Conservation (phyloP, 2,329 filamentous ascomycete genomes). For the Exophiala sp. region DNA sequence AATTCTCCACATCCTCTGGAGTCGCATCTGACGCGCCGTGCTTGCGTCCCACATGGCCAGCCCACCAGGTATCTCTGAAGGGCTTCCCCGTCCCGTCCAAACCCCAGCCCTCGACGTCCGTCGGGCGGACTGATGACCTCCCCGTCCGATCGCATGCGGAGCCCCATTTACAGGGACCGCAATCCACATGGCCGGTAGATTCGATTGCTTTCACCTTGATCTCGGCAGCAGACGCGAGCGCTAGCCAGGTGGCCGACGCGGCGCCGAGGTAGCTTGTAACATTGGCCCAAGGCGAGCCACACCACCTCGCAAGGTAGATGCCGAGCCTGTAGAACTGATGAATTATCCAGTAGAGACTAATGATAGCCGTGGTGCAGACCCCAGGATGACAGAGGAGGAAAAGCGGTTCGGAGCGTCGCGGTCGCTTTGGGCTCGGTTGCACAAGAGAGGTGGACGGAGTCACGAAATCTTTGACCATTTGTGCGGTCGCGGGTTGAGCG, state of each 20-base stretch:
- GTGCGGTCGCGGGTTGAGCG: conserved; percentile 57
- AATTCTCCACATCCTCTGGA: conserved; percentile 53
- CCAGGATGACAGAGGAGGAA: conserved; percentile 83
- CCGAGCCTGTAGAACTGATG: conserved; percentile 21
- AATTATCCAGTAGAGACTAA: conserved; percentile 56
- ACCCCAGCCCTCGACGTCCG: conserved; percentile 84
- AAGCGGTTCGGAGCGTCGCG: conserved; percentile 44
- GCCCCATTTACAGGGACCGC: conserved; percentile 73
- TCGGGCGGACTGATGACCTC: conserved; percentile 58
- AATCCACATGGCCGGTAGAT: conserved; percentile 53
- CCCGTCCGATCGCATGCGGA: conserved; percentile 56
- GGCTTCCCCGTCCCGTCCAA: conserved; percentile 47
- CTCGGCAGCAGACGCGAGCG: conserved; percentile 55
- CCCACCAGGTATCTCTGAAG: conserved; percentile 34
- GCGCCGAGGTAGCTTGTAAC: conserved; percentile 72
- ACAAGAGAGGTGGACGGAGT: conserved; percentile 20
- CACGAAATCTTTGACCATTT: conserved; percentile 50
- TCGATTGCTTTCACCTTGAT: conserved; percentile 36
- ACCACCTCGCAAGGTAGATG: conserved; percentile 56
- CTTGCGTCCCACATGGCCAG: conserved; percentile 51
- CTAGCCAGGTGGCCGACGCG: conserved; percentile 68
- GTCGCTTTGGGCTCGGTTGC: conserved; percentile 19
- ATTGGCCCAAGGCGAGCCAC: conserved; percentile 85
- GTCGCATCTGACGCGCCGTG: conserved; percentile 55
- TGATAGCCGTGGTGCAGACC: conserved; percentile 73